Conservation (phyloP, 2,329 filamentous ascomycete species). For the Mycosphaerelloides madeirae region DNA sequence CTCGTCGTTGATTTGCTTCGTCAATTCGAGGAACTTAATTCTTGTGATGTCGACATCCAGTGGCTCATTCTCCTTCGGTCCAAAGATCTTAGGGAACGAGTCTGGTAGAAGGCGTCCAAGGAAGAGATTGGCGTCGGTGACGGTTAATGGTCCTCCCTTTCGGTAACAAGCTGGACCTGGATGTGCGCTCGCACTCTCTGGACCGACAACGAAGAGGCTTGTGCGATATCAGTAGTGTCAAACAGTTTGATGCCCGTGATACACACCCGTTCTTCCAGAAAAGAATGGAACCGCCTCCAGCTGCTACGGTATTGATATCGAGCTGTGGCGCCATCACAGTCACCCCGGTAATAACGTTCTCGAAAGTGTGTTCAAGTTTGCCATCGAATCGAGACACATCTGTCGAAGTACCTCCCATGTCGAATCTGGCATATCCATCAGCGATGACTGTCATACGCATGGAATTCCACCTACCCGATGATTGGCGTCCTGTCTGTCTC, state of each 20-base stretch:
- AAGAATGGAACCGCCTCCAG: constrained; percentile 45
- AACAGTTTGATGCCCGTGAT: constrained; percentile 63
- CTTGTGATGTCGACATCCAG: constrained; percentile 18
- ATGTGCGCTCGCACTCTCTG: constrained; percentile 24
- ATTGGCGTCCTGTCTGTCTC: constrained; percentile 22
- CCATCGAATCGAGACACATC: constrained; percentile 33
- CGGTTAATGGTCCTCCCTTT: constrained; percentile 34
- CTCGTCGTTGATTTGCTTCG: constrained; percentile 21
- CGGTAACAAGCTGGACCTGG: constrained; percentile 34
- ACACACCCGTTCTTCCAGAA: constrained; percentile 35
- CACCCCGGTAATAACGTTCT: constrained; percentile 32
- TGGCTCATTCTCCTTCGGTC: constrained; percentile 27
- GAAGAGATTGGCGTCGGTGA: constrained; percentile 35
- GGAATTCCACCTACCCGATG: constrained; percentile 20
- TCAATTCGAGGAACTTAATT: constrained; percentile 15
- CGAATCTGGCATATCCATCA: constrained; percentile 1
- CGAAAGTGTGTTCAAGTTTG: constrained; percentile 31
- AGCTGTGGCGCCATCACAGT: constrained; percentile 32
- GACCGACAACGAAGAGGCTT: constrained; percentile 13
- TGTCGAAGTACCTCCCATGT: constrained; percentile 30
- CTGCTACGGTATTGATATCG: constrained; percentile 37
- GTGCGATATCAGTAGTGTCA: constrained; percentile 51
- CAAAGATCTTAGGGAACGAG: constrained; percentile 34
- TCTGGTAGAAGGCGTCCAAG: constrained; percentile 30
- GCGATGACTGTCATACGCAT: constrained; percentile 15